These are phyloP conservation scores for Dendrocalamus sinicus DNA, from an alignment of 176 grass and related monocot species.

Conservation along the genomic window DNA sequence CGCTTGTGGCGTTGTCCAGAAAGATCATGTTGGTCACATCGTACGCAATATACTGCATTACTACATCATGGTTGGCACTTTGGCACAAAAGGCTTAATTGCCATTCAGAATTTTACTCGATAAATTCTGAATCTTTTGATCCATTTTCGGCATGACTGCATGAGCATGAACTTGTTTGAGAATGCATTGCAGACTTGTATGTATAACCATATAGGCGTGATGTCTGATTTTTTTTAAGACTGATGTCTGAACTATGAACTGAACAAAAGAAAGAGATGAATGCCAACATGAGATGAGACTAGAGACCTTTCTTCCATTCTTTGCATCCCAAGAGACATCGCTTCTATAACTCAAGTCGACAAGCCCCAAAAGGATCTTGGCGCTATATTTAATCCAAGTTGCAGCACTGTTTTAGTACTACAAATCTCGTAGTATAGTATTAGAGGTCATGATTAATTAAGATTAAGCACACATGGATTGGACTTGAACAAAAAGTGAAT, in stretches of 20 bases:
- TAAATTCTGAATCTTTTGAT: neutral
- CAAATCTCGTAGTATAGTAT: neutral
- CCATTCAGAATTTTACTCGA: neutral
- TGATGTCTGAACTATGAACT: neutral
- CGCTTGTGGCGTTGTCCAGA: constrained; percentile 1
- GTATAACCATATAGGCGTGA: neutral
- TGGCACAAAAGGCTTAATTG: neutral
- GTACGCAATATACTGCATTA: neutral
- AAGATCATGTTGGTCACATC: neutral
- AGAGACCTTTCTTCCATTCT: neutral
- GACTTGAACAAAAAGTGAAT: neutral
- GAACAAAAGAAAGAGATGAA: neutral
- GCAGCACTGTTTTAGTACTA: neutral
- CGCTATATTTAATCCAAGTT: neutral
- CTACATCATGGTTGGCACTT: neutral
- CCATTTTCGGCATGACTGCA: neutral
- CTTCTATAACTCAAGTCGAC: neutral
- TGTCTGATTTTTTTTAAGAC: neutral
- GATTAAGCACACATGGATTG: neutral
- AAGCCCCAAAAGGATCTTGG: neutral
- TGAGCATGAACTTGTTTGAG: neutral
- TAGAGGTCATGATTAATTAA: neutral
- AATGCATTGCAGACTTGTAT: neutral
- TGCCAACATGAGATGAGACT: neutral
- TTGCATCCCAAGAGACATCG: neutral